Evolutionary conservation across 1,139 yeast species (phyloP), one percentile per base, ranked within the genome.

Genomic region (Scheffersomyces segobiensis): DNA sequence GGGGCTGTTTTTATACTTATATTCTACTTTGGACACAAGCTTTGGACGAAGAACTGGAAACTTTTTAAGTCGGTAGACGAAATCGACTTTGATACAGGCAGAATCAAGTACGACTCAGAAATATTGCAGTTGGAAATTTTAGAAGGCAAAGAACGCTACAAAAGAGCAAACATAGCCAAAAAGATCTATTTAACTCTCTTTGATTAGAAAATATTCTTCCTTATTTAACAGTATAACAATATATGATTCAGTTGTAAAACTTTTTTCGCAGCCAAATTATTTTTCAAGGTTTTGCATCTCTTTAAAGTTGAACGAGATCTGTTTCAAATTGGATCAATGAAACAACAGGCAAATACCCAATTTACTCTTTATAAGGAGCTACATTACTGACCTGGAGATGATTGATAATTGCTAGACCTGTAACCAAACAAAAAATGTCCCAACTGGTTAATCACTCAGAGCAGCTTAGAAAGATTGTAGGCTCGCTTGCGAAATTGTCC

Each of bases 101-200:
- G 73, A 55, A 61, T 67, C 21, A 62, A 70, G 10, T 68, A 70
- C 55, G 75, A 71, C 54, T 67, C 67, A 6, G 75, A 71, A 56
- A 58, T 69, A 17, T 63, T 71, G 59, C 69, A 66, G 49, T 64
- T 71, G 60, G 74, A 71, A 59, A 64, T 63, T 54, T 60, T 66
- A 55, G 73, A 71, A 57, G 66, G 61, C 52, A 57, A 60, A 39
- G 70, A 70, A 53, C 62, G 69, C 53, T 64, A 56, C 60, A 59
- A 59, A 32, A 61, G 60, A 24, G 74, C 74, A 48, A 68, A 68
- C 20, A 60, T 60, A 57, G 70, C 72, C 71, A 65, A 65, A 57
- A 71, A 71, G 64, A 56, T 55, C 7, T 57, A 62, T 26, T 63
- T 65, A 5, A 50, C 59, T 52, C 56, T 58, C 46, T 65, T 67